Evolutionary conservation across 352 stramenopile genomes (phyloP).

Genomic region (Phytophthora constricta): DNA sequence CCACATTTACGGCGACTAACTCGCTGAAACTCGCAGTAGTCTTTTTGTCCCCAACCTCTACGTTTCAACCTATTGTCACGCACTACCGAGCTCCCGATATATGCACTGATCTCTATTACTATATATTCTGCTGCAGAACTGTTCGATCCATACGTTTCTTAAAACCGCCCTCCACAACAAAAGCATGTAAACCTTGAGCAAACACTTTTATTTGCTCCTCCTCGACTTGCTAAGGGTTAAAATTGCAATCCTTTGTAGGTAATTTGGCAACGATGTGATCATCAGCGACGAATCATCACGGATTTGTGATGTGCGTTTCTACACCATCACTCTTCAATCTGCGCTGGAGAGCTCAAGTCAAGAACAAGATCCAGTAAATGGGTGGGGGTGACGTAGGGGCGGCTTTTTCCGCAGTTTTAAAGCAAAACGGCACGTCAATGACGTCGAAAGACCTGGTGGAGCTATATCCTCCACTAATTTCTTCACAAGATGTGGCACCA

Average conservation of each 20-base stretch:
- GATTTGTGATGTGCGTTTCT: neutral
- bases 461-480: neutral
- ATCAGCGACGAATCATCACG: neutral
- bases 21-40: too few species aligned
- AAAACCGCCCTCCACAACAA: too few species aligned
- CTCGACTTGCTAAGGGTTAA: too few species aligned
- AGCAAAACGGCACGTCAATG: neutral
- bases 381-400: conserved; percentile 1
- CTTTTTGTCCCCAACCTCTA: too few species aligned
- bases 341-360: neutral
- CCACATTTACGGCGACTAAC: conserved; percentile 17
- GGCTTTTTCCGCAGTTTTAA: neutral
- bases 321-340: neutral
- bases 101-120: neutral
- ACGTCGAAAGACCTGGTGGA: neutral
- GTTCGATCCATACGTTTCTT: neutral
- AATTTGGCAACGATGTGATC: neutral
- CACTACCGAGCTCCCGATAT: neutral
- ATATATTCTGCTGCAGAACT: too few species aligned
- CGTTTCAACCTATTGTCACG: neutral
- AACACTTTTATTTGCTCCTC: too few species aligned
- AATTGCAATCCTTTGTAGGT: too few species aligned
- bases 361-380: neutral
- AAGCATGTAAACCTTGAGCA: too few species aligned
- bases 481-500: neutral